Base-by-base conservation (phyloP, 73 alveolate genomes). In the Paramecium primaurelia region DNA sequence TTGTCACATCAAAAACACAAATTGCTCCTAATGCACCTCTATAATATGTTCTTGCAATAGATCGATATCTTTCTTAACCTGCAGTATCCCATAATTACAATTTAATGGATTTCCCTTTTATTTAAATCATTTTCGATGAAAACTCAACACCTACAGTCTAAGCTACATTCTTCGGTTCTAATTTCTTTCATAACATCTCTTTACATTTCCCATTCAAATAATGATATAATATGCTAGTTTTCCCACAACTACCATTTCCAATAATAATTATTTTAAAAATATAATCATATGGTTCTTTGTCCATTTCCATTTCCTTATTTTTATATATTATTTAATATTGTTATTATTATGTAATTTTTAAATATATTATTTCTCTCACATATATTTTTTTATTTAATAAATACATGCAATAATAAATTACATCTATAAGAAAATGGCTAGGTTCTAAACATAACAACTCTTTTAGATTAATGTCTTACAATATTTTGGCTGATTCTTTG, bases 41-140 rank as follows among this genome's bases (percentile, higher is more conserved):
- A 80, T 97, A 97, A 92, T 96, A 97, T 85, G 96, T 95, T 68
- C 96, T 97, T 54, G 98, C 97, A 38, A 97, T 94, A 8, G 98
- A 95, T 59, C 96, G 93, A 86, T 96, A 97, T 54, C 97, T 45
- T 69, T 97, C 99, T 69, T 97, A 92, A 16, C 99, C 99, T 12
- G 99, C 99, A 6, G 99, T 97, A 93, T 97, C 99, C 98, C 99
- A 97, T 25, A 97, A 94, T 85, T 97, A 93, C 86, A 97, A 92
- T 92, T 97, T 97, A 45, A 97, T 86, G 20, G 86, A 64, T 92
- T 97, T 97, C 44, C 94, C 97, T 59, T 95, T 94, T 11, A 96
- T 88, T 60, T 60, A 80, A 30, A 97, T 85, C 25, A 92, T 58
- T 87, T 94, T 96, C 10, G 98, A 94, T 7, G 98, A 98, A 47